phyloP scores from a whole-genome alignment of 805 yeast species.

The Starmerella ratchasimensis region DNA sequence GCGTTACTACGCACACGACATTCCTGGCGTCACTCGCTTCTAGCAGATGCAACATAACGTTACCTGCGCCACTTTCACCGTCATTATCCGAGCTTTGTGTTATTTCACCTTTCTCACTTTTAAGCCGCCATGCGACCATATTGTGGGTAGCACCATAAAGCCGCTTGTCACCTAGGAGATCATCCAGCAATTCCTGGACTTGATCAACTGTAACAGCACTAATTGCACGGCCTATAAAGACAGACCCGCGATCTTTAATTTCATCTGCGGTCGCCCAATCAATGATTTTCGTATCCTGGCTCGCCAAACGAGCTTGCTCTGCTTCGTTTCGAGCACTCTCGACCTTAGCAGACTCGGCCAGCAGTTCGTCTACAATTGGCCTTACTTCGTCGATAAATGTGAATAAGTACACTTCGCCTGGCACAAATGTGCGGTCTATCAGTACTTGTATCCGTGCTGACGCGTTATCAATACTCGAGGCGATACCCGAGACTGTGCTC shows the following conservation, averaged over 20 bases:
- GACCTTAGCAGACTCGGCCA: neutral
- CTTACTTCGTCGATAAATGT: conserved; percentile 48
- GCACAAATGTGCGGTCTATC: conserved; percentile 38
- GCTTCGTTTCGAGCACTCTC: conserved; percentile 13
- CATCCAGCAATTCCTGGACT: conserved; percentile 39
- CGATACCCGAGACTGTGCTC: conserved; percentile 37
- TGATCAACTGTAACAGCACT: conserved; percentile 52
- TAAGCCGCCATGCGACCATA: conserved; percentile 79
- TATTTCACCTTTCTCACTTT: conserved; percentile 31
- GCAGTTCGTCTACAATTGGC: conserved; percentile 20
- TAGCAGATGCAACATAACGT: conserved; percentile 64
- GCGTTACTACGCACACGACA: conserved; percentile 68
- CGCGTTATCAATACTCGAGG: conserved; percentile 34
- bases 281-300: conserved; percentile 24
- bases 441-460: conserved; percentile 37
- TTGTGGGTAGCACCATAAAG: conserved; percentile 59
- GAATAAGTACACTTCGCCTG: conserved; percentile 64
- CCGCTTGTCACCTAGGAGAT: conserved; percentile 49
- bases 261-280: conserved; percentile 74
- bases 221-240: conserved; percentile 66
- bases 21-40: conserved; percentile 61
- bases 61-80: conserved; percentile 95
- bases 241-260: conserved; percentile 68
- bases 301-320: conserved; percentile 3
- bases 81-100: conserved; percentile 64